These are phyloP conservation scores for Plantago lanceolata DNA, from an alignment of 305 asterid genomes.

Conservation along the genomic window DNA sequence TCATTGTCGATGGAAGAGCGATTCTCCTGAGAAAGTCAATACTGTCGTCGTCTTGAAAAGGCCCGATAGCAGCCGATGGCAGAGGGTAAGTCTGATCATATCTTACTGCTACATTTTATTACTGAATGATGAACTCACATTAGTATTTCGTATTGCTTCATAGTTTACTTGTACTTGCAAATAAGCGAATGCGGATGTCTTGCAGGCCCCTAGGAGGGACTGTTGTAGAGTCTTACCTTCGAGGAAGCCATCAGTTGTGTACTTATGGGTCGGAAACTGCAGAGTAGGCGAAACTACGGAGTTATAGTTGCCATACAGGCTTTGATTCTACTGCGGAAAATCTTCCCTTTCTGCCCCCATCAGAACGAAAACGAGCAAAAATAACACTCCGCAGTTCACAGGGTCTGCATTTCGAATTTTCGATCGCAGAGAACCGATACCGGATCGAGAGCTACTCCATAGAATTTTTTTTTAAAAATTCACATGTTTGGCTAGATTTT, in stretches of 20 bases:
- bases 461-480: too few species aligned
- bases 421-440: neutral
- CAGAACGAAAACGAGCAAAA: neutral
- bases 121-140: neutral
- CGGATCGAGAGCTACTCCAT: neutral
- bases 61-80: conserved; percentile 64
- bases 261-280: conserved; percentile 77
- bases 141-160: neutral
- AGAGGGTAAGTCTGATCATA: conserved; percentile 40
- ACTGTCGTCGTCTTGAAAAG: conserved; percentile 64
- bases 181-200: conserved; percentile 13
- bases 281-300: conserved; percentile 57
- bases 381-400: neutral
- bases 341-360: too few species aligned
- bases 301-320: conserved; percentile 37
- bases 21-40: conserved; percentile 49
- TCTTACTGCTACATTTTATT: neutral
- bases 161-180: neutral
- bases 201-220: conserved; percentile 92
- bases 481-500: neutral
- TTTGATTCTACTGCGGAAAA: neutral
- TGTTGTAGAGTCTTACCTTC: conserved; percentile 81
- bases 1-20: conserved; percentile 61
- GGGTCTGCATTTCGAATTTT: neutral
- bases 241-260: conserved; percentile 40